Conservation (phyloP, 345 rosid species). For the Hibiscus mutabilis region DNA sequence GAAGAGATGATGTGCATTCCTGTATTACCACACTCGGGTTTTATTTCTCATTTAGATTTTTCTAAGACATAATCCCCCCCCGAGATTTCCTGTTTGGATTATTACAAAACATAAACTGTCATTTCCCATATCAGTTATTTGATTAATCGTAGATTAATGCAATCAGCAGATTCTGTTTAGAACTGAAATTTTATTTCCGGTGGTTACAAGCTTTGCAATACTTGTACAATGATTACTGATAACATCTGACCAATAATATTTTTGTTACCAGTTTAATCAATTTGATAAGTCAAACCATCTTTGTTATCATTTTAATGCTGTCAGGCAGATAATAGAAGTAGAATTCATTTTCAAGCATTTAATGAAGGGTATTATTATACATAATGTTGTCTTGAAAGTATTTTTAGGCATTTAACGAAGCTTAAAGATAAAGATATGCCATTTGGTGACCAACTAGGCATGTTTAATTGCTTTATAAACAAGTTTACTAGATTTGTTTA, state of each 20-base stretch:
- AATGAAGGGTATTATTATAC: not conserved
- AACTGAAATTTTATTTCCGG: not conserved
- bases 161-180: not conserved
- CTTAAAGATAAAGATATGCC: not conserved
- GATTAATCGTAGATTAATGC: not conserved
- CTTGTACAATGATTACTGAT: no score
- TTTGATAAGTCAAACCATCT: no score
- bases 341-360: not conserved
- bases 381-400: not conserved
- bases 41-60: not conserved
- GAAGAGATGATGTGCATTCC: not conserved
- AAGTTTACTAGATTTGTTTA: not conserved
- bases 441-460: not conserved
- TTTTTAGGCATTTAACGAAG: not conserved
- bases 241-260: no score
- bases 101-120: not conserved
- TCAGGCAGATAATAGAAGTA: no score
- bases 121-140: not conserved
- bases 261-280: no score
- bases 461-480: not conserved
- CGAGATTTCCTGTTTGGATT: not conserved
- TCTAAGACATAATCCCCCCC: not conserved
- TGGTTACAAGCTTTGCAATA: no score
- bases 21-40: not conserved
- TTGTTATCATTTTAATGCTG: no score